Conservation (phyloP, 108 stramenopile species). For the Stephanodiscus triporus region DNA sequence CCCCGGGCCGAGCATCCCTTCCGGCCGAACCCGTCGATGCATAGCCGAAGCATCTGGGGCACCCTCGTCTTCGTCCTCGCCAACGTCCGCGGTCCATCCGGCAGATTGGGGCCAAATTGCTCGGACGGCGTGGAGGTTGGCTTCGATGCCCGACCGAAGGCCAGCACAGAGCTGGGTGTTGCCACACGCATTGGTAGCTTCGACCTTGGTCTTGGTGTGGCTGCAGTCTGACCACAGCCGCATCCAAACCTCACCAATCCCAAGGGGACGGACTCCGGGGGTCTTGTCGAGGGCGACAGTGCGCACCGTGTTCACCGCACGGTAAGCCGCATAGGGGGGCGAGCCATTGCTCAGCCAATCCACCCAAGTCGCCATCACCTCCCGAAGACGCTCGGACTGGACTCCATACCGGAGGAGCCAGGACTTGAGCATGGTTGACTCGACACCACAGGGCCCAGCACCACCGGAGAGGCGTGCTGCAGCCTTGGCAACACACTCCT, state of each 20-base stretch:
- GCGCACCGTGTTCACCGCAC: slow-evolving; percentile 24
- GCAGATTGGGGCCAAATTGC: slow-evolving; percentile 2
- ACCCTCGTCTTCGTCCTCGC: neutral
- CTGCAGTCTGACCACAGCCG: slow-evolving; percentile 21
- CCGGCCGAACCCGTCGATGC: too few relatives aligned
- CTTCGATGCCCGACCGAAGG: neutral
- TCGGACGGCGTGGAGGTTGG: slow-evolving; percentile 5
- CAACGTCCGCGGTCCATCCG: neutral
- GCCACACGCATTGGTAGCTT: neutral
- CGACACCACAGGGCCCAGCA: slow-evolving; percentile 1
- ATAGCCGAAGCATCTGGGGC: neutral
- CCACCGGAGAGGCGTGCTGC: slow-evolving; percentile 26
- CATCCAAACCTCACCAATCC: slow-evolving; percentile 26
- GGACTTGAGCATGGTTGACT: slow-evolving; percentile 14
- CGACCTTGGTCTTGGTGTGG: neutral
- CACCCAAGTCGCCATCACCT: slow-evolving; percentile 20
- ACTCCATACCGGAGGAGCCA: neutral
- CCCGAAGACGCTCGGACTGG: neutral
- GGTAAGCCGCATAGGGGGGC: slow-evolving; percentile 41
- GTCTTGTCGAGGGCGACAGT: slow-evolving; percentile 42
- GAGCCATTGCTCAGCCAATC: slow-evolving; percentile 15
- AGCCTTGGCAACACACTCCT: slow-evolving; percentile 22
- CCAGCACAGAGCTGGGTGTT: neutral
- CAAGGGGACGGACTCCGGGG: slow-evolving; percentile 43
- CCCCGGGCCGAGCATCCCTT: neutral